A percentile compares a stretch with the other conserved stretches of the same genome.
Evolutionary conservation across 306 rosid species (phyloP).

Genomic region (Morella rubra): DNA sequence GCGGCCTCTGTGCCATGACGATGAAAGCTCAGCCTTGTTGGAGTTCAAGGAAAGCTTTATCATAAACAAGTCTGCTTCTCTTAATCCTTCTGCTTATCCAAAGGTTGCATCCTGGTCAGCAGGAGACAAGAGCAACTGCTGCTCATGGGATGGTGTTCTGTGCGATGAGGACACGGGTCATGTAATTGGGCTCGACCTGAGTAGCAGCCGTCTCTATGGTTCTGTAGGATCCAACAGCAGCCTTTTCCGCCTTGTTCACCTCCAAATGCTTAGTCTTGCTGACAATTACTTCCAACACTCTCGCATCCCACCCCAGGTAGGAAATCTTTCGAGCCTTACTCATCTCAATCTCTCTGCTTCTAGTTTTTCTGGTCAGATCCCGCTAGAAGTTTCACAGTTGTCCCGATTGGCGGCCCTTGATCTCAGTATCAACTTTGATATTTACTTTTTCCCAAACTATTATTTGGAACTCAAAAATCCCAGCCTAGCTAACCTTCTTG

Average conservation of each 20-base stretch:
- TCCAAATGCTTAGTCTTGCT: background rate
- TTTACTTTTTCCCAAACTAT: background rate
- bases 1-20: background rate
- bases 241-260: background rate
- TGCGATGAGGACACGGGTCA: background rate
- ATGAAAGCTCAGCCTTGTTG: background rate
- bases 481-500: background rate
- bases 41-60: constrained; percentile 3
- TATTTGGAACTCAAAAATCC: background rate
- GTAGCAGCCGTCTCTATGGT: background rate
- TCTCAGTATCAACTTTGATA: background rate
- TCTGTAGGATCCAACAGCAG: background rate
- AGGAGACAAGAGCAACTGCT: background rate
- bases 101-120: background rate
- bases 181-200: background rate
- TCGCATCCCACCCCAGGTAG: background rate
- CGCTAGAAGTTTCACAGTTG: background rate
- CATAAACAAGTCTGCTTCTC: background rate
- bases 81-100: background rate
- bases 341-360: background rate
- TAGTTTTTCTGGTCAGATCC: background rate
- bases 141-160: background rate
- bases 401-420: background rate
- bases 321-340: background rate
- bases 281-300: background rate